These are phyloP conservation scores for Aspergillus vadensis DNA, from an alignment of 2,329 filamentous ascomycete species.

Conservation along the genomic window DNA sequence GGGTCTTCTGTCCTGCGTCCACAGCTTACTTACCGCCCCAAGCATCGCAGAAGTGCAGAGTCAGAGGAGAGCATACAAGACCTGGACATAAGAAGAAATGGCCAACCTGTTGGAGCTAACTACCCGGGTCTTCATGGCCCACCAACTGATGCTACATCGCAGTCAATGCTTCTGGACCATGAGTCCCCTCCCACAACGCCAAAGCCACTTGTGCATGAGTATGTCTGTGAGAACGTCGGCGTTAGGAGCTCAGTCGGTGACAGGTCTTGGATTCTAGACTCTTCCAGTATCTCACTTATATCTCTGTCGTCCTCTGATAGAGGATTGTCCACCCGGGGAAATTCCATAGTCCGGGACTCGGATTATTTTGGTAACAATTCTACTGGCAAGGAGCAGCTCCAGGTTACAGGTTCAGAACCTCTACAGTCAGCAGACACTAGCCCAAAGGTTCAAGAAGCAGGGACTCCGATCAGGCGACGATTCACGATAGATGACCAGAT, in stretches of 20 bases:
- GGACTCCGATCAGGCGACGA: conserved; percentile 10
- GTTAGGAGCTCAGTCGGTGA: background rate
- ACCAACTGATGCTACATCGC: conserved; percentile 27
- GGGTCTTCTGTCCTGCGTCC: conserved; percentile 10
- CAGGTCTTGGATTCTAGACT: background rate
- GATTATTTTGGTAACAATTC: background rate
- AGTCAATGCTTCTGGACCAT: conserved; percentile 39
- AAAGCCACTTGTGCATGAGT: background rate
- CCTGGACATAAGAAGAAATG: conserved; percentile 28
- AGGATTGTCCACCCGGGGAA: background rate
- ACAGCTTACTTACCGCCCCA: background rate
- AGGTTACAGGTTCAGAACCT: background rate
- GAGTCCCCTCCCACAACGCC: conserved; percentile 9
- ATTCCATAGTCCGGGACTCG: background rate
- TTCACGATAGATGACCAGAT: conserved; percentile 34
- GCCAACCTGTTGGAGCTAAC: conserved; percentile 18
- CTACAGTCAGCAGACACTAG: conserved; percentile 4
- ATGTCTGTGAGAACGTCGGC: background rate
- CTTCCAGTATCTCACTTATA: background rate
- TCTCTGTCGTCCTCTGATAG: background rate
- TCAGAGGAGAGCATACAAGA: conserved; percentile 15
- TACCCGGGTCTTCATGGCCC: background rate
- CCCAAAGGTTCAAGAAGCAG: background rate
- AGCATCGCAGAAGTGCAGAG: background rate
- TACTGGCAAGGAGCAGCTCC: background rate